Percentiles rank a stretch among this genome's conserved stretches.
These are phyloP conservation scores for Ustilago tritici DNA, from an alignment of 1,284 basidiomycete species.

Conservation along the genomic window DNA sequence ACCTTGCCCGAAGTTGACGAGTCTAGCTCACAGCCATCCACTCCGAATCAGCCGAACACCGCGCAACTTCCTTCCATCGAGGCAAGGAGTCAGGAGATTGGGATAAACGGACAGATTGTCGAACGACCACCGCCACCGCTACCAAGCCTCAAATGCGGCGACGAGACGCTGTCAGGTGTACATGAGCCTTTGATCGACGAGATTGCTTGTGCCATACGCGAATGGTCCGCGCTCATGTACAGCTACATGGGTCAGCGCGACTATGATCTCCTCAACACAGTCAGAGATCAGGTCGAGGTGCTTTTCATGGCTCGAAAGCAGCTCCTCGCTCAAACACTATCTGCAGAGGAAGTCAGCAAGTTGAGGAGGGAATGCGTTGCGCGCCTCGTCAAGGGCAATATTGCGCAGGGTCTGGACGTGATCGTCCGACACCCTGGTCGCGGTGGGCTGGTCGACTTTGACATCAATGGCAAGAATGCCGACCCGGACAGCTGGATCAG, in stretches of 20 bases:
- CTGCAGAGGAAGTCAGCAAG: conserved; percentile 84
- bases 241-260: conserved; percentile 88
- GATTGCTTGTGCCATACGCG: conserved; percentile 92
- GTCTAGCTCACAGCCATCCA: conserved; percentile 38
- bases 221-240: conserved; percentile 94
- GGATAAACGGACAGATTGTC: conserved; percentile 42
- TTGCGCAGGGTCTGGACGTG: conserved; percentile 90
- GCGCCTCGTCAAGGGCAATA: conserved; percentile 87
- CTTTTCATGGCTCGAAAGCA: conserved; percentile 90
- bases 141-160: conserved; percentile 80
- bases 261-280: conserved; percentile 87
- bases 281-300: conserved; percentile 89
- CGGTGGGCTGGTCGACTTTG: conserved; percentile 81
- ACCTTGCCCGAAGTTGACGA: conserved; percentile 56
- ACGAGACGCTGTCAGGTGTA: conserved; percentile 58
- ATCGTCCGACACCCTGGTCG: conserved; percentile 93
- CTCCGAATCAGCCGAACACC: conserved; percentile 26
- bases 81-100: conserved; percentile 28
- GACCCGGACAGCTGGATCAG: conserved; percentile 65
- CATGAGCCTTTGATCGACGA: conserved; percentile 92
- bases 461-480: conserved; percentile 55
- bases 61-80: conserved; percentile 27
- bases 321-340: conserved; percentile 85
- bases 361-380: conserved; percentile 88
- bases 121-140: conserved; percentile 82